Percentiles rank a stretch among this genome's conserved stretches.
phyloP scores from a whole-genome alignment of 169 alveolate genomes.

The Amoebophrya sp. region DNA sequence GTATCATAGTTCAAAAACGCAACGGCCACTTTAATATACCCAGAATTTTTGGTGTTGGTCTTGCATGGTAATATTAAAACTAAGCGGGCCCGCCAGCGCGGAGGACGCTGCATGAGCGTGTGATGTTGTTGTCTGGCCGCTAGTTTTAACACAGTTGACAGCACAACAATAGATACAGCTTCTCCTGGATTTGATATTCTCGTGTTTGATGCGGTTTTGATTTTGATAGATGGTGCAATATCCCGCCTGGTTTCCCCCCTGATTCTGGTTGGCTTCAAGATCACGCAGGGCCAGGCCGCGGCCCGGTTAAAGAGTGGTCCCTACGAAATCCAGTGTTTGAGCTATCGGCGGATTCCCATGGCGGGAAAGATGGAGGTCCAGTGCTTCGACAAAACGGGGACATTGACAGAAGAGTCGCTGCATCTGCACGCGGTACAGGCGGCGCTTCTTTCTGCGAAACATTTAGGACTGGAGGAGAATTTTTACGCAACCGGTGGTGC shows the following conservation, averaged over 20 bases:
- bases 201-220: no score
- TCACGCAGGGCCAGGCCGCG: background rate
- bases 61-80: no score
- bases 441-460: background rate
- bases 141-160: no score
- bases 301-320: background rate
- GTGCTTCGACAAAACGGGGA: conserved; percentile 34
- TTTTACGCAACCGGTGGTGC: background rate
- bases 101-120: no score
- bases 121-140: no score
- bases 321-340: background rate
- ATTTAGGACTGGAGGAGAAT: background rate
- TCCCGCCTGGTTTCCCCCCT: background rate
- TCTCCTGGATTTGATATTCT: no score
- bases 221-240: no score
- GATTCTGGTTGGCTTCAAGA: background rate
- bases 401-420: conserved; percentile 21
- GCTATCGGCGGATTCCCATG: conserved; percentile 15
- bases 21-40: no score
- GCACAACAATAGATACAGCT: no score
- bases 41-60: no score
- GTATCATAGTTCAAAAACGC: background rate
- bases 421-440: conserved; percentile 23
- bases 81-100: no score
- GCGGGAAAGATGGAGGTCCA: conserved; percentile 14